Conservation (phyloP, 331 rosid genomes). For the Stylosanthes scabra region DNA sequence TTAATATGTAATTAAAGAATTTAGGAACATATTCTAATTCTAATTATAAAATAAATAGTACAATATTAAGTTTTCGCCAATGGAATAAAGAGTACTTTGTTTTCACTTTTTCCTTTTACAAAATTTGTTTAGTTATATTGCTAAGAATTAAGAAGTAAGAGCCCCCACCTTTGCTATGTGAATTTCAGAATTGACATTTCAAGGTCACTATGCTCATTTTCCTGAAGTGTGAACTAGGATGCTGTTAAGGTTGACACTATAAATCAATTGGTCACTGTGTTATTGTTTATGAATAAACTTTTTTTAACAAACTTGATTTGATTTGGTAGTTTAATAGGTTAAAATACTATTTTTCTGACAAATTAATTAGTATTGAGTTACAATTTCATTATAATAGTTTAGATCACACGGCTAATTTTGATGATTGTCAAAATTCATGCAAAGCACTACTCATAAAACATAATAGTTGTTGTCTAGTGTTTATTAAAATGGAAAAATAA, state of each 20-base stretch:
- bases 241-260: neutral
- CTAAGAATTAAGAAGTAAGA: too few relatives aligned
- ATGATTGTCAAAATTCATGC: conserved; percentile 7
- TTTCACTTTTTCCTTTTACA: neutral
- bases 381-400: neutral
- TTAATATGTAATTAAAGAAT: too few relatives aligned
- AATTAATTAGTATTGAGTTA: neutral
- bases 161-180: conserved; percentile 13
- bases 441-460: neutral
- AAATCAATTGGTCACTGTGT: neutral
- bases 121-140: neutral
- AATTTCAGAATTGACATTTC: conserved; percentile 23
- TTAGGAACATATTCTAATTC: too few relatives aligned
- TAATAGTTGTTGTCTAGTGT: too few relatives aligned
- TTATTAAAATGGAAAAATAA: too few relatives aligned
- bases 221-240: neutral
- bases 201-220: neutral
- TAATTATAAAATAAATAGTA: too few relatives aligned
- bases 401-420: neutral
- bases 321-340: neutral
- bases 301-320: neutral
- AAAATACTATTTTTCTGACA: neutral
- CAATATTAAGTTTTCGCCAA: too few relatives aligned
- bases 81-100: too few relatives aligned
- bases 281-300: neutral